Conservation (phyloP, 768 basidiomycete genomes). For the Podaxis carcinomalis region DNA sequence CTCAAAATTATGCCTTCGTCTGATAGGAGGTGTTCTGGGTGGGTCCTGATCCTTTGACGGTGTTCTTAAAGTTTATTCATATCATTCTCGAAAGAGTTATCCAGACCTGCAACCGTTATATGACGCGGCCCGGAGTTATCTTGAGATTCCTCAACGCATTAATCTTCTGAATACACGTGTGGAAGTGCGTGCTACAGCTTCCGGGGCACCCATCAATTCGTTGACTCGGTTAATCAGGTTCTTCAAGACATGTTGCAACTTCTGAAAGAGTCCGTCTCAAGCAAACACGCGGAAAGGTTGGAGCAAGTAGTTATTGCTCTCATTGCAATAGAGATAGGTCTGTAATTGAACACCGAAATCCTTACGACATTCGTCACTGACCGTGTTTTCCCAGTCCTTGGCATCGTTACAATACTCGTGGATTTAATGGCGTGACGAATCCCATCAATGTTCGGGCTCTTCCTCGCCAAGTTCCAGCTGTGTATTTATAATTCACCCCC, state of each 20-base stretch:
- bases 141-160: constrained; percentile 92
- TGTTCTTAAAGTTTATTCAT: background rate
- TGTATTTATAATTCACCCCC: background rate
- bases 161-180: constrained; percentile 91
- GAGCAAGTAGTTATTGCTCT: constrained; percentile 92
- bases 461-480: background rate
- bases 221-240: constrained; percentile 45
- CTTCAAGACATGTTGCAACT: constrained; percentile 96
- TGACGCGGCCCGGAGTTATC: constrained; percentile 88
- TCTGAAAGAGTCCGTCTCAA: constrained; percentile 91
- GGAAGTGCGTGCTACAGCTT: constrained; percentile 49
- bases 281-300: constrained; percentile 83
- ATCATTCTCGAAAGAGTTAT: constrained; percentile 55
- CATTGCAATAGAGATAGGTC: constrained; percentile 86
- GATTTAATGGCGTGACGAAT: constrained; percentile 57
- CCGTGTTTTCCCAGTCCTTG: constrained; percentile 52
- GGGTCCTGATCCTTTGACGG: constrained; percentile 20
- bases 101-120: constrained; percentile 95
- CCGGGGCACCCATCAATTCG: background rate
- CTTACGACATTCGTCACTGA: constrained; percentile 3
- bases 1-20: constrained; percentile 10
- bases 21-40: constrained; percentile 92
- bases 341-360: constrained; percentile 16
- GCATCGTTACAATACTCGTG: constrained; percentile 87
- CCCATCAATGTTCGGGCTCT: background rate